Base-by-base conservation (phyloP, 2,329 filamentous ascomycete species). In the Penicillium sp. region DNA sequence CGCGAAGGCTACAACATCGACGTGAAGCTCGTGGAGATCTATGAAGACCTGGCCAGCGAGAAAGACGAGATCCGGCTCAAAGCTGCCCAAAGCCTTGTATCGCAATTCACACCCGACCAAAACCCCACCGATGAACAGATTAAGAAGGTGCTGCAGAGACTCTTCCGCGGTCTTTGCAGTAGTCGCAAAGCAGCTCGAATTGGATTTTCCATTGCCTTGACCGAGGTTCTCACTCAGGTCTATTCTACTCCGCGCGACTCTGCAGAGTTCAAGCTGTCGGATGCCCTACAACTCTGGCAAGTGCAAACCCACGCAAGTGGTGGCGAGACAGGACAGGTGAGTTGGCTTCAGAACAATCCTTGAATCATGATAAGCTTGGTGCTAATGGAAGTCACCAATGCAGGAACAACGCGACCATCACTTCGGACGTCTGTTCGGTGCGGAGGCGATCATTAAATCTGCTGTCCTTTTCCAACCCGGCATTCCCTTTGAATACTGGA, bases 101-200 rank as follows among this genome's bases (percentile, higher is more conserved):
- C 74, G 9, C 75, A 78, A 50, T 78, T 79, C 57, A 77, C 76
- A 3, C 69, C 75, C 16, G 73, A 77, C 50, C 69, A 73, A 57
- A 69, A 71, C 27, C 70, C 75, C 5, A 66, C 69, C 14, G 70
- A 75, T 55, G 77, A 79, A 29, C 70, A 77, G 55, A 72, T 77
- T 48, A 68, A 72, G 52, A 76, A 75, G 53, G 70, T 70, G 1
- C 59, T 81, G 61, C 84, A 84, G 69, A 83, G 89, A 26, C 80
- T 99, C 37, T 91, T 97, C 72, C 86, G 90, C 53, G 95, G 95
- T 41, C 85, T 98, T 19, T 92, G 93, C 59, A 97, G 92, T 72
- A 89, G 91, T 53, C 87, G 91, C 56, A 96, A 96, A 77, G 91
- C 90, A 13, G 91, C 93, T 19, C 84, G 95, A 26, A 79, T 95